A percentile compares a stretch with the other conserved stretches of the same genome.
phyloP scores from a whole-genome alignment of 1,284 basidiomycete species.

The Trichosporon sp. region DNA sequence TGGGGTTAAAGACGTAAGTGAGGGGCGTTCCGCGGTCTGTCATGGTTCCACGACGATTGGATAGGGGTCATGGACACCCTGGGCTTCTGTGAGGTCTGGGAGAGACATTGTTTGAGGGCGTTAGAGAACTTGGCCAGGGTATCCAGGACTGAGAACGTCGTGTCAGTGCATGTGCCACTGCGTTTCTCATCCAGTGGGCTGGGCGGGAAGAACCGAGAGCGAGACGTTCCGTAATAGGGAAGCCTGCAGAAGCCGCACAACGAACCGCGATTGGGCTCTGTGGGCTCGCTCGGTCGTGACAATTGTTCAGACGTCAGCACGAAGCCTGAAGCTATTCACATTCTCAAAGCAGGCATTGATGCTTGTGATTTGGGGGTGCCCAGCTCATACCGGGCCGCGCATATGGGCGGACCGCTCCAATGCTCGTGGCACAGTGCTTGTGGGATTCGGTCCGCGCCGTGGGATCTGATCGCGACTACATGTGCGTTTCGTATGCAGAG shows the following conservation, averaged over 20 bases:
- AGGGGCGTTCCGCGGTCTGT: background rate
- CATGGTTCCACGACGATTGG: no score
- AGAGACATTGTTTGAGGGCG: constrained; percentile 6
- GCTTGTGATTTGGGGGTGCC: background rate
- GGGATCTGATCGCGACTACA: background rate
- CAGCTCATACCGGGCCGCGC: background rate
- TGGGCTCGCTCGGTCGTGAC: background rate
- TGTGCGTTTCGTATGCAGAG: background rate
- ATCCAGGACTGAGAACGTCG: background rate
- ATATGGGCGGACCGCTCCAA: background rate
- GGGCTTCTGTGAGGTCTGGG: background rate
- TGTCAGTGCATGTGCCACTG: background rate
- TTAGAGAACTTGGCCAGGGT: background rate
- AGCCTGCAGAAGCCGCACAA: background rate
- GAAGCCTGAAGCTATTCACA: background rate
- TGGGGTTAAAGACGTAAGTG: no score
- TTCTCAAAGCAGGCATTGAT: background rate
- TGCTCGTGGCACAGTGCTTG: no score
- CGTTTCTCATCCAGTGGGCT: background rate
- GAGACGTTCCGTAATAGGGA: background rate
- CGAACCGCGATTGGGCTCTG: background rate
- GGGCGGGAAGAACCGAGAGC: background rate
- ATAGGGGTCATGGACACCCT: background rate
- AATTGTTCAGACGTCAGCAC: background rate
- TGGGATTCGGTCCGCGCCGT: background rate